Percentiles rank a stretch among this genome's conserved stretches.
Conservation (phyloP, 1,139 yeast species). For the Debaryomycetaceae sp. region DNA sequence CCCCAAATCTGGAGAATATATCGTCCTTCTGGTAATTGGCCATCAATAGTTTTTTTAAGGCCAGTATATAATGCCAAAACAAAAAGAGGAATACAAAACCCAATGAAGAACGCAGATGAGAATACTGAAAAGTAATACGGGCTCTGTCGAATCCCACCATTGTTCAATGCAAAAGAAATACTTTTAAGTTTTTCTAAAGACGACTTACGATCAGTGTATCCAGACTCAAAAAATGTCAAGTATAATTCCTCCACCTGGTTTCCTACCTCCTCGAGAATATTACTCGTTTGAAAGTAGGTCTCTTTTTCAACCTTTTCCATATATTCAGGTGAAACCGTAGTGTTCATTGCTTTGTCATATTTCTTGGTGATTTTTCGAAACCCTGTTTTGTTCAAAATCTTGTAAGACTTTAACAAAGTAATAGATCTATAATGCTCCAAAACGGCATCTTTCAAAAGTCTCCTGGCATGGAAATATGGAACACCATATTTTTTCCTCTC, state of each 20-base stretch:
- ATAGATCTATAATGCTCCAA: constrained; percentile 78
- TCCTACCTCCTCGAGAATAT: constrained; percentile 59
- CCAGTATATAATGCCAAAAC: constrained; percentile 52
- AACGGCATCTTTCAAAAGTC: constrained; percentile 73
- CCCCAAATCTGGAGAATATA: constrained; percentile 85
- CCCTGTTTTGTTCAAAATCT: constrained; percentile 79
- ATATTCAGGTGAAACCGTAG: constrained; percentile 48
- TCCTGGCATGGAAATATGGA: constrained; percentile 68
- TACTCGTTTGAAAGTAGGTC: constrained; percentile 62
- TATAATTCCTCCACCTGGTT: constrained; percentile 65
- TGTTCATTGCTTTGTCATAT: constrained; percentile 70
- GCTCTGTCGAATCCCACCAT: constrained; percentile 24
- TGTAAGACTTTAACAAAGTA: constrained; percentile 73
- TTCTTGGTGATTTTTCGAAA: constrained; percentile 86
- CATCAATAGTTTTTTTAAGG: constrained; percentile 34
- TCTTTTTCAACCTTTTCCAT: constrained; percentile 56
- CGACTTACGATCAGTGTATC: constrained; percentile 64
- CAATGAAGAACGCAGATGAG: constrained; percentile 62
- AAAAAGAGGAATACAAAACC: constrained; percentile 66
- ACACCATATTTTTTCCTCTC: constrained; percentile 36
- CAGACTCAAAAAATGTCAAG: constrained; percentile 60
- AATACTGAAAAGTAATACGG: constrained; percentile 47
- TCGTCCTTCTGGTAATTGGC: constrained; percentile 48
- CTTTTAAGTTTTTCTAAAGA: constrained; percentile 71
- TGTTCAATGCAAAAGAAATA: constrained; percentile 41